phyloP scores from a whole-genome alignment of 768 basidiomycete genomes.

The Serendipita sp. region DNA sequence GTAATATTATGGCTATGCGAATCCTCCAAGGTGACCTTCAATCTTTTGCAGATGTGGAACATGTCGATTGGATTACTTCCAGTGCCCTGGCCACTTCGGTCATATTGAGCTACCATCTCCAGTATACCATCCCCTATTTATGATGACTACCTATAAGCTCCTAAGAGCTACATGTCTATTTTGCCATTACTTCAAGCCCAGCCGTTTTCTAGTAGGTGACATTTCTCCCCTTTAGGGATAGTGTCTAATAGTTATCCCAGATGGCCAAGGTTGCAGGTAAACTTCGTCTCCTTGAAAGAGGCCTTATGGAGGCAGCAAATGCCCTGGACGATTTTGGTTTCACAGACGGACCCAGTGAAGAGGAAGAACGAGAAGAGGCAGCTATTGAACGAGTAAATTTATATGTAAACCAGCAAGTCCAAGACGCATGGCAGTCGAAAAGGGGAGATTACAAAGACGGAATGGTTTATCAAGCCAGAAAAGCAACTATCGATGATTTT shows the following conservation, averaged over 20 bases:
- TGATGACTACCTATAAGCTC: constrained; percentile 76
- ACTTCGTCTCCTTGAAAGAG: constrained; percentile 74
- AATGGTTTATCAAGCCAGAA: constrained; percentile 73
- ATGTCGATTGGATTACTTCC: constrained; percentile 82
- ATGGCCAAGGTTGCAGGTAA: constrained; percentile 73
- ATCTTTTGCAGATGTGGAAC: constrained; percentile 59
- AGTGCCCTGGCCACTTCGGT: constrained; percentile 95
- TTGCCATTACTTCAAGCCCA: constrained; percentile 83
- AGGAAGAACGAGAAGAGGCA: constrained; percentile 36
- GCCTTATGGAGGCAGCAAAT: constrained; percentile 68
- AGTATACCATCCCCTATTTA: constrained; percentile 92
- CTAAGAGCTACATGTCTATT: constrained; percentile 81
- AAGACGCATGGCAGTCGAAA: constrained; percentile 32
- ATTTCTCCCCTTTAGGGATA: not conserved
- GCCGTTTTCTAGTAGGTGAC: constrained; percentile 45
- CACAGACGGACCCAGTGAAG: constrained; percentile 20
- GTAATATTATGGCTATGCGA: constrained; percentile 19
- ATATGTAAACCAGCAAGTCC: constrained; percentile 41
- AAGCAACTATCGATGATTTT: constrained; percentile 68
- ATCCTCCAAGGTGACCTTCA: constrained; percentile 9
- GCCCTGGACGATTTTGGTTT: constrained; percentile 52
- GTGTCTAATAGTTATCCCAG: constrained; percentile 23
- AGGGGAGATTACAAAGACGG: constrained; percentile 82
- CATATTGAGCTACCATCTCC: constrained; percentile 93
- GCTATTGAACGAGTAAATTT: constrained; percentile 45